Percentiles rank a stretch among this genome's conserved stretches.
These are phyloP conservation scores for Vitis hybrid DNA, from an alignment of 177 flowering plant species.

Conservation along the genomic window DNA sequence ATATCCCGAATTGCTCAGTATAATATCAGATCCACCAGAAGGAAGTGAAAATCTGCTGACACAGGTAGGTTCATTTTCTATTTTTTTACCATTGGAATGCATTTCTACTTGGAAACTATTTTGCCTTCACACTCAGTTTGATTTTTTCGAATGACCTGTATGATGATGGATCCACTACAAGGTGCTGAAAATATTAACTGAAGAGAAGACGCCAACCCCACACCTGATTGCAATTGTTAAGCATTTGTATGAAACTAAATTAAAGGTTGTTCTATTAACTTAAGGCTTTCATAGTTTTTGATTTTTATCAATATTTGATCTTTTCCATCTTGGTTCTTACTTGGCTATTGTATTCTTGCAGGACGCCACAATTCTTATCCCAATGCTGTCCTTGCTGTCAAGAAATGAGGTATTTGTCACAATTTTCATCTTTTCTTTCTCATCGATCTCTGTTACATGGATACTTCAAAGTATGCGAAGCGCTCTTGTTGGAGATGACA, in stretches of 20 bases:
- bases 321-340: constrained; percentile 8
- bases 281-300: constrained; percentile 5
- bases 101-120: background rate
- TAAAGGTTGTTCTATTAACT: constrained; percentile 54
- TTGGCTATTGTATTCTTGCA: constrained; percentile 36
- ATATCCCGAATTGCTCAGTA: constrained; percentile 64
- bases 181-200: constrained; percentile 85
- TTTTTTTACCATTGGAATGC: background rate
- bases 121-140: constrained; percentile 1
- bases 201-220: constrained; percentile 72
- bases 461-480: background rate
- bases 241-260: constrained; percentile 84
- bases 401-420: constrained; percentile 71
- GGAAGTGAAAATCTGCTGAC: constrained; percentile 93
- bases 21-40: constrained; percentile 90
- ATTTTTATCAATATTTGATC: background rate
- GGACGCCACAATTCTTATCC: constrained; percentile 95
- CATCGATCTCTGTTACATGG: background rate
- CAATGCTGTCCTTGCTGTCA: constrained; percentile 81
- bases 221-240: constrained; percentile 82
- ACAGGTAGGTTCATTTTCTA: constrained; percentile 44
- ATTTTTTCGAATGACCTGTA: constrained; percentile 14
- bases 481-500: no score
- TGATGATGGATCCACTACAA: constrained; percentile 14
- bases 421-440: constrained; percentile 5